phyloP scores from a whole-genome alignment of 495 filamentous ascomycete genomes.

The Aspergillus sparsus region DNA sequence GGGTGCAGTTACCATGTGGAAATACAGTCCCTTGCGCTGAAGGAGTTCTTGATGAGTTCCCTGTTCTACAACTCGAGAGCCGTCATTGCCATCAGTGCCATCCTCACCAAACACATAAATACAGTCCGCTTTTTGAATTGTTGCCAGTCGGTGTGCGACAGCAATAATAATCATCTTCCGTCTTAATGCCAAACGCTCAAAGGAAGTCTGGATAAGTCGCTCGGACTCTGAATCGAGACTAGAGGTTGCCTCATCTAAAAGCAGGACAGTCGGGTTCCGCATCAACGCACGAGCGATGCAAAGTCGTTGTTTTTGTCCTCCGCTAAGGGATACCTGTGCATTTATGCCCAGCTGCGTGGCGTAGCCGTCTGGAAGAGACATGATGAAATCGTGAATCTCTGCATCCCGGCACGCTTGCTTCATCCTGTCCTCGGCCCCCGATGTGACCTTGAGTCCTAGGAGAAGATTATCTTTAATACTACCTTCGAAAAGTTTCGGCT shows the following conservation, averaged over 20 bases:
- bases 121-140: slow-evolving; percentile 67
- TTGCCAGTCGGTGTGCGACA: slow-evolving; percentile 69
- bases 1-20: no score
- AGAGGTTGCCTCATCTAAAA: slow-evolving; percentile 73
- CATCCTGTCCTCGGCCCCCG: slow-evolving; percentile 49
- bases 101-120: slow-evolving; percentile 62
- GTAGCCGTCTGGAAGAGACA: slow-evolving; percentile 50
- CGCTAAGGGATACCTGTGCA: slow-evolving; percentile 59
- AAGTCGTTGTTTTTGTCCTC: slow-evolving; percentile 71
- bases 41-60: no score
- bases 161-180: slow-evolving; percentile 61
- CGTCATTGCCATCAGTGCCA: no score
- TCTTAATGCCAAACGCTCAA: slow-evolving; percentile 57
- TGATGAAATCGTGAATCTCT: slow-evolving; percentile 60
- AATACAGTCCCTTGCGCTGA: no score
- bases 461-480: slow-evolving; percentile 63
- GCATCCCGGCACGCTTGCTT: slow-evolving; percentile 54
- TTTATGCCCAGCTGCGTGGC: slow-evolving; percentile 27
- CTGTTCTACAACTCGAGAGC: no score
- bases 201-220: slow-evolving; percentile 62
- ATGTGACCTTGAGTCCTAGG: slow-evolving; percentile 47
- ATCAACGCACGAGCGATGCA: slow-evolving; percentile 70
- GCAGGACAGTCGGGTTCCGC: slow-evolving; percentile 60
- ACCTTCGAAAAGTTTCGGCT: slow-evolving; percentile 61
- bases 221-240: slow-evolving; percentile 69